Evolutionary conservation across 2,329 filamentous ascomycete species (phyloP).

Genomic region (Aspergillus viridinutans): DNA sequence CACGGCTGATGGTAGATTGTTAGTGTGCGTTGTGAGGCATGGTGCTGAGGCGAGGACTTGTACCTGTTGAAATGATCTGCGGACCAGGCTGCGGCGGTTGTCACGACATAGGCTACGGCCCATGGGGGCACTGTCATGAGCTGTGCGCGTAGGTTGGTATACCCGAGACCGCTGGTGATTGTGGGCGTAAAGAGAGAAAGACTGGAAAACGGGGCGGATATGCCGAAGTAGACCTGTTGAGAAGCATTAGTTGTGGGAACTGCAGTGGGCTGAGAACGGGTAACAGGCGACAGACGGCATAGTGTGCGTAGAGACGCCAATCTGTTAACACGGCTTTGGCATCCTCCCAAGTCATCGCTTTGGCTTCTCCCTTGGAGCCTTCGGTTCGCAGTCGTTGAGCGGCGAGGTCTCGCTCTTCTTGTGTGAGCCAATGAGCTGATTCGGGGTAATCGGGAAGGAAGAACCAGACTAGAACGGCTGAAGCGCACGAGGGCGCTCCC

Average conservation of each 20-base stretch:
- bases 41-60: neutral
- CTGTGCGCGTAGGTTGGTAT: constrained; percentile 56
- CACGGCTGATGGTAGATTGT: constrained; percentile 41
- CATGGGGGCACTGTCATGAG: constrained; percentile 65
- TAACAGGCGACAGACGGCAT: constrained; percentile 38
- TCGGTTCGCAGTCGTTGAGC: constrained; percentile 40
- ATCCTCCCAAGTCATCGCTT: constrained; percentile 46
- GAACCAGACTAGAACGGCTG: constrained; percentile 42
- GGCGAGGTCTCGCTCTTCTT: constrained; percentile 43
- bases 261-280: neutral
- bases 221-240: constrained; percentile 47
- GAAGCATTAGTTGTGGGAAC: neutral
- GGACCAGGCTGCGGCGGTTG: constrained; percentile 52
- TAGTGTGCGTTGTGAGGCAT: neutral
- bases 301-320: constrained; percentile 51
- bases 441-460: constrained; percentile 49
- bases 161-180: constrained; percentile 57
- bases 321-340: constrained; percentile 47
- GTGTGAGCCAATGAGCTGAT: constrained; percentile 43
- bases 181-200: constrained; percentile 60
- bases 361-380: constrained; percentile 33
- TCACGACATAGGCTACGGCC: constrained; percentile 55
- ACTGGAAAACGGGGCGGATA: constrained; percentile 54
- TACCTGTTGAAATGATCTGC: constrained; percentile 51
- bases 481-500: constrained; percentile 36